Percentiles rank a stretch among this genome's conserved stretches.
These are phyloP conservation scores for Podaxis rugospora DNA, from an alignment of 768 basidiomycete genomes.

Conservation along the genomic window DNA sequence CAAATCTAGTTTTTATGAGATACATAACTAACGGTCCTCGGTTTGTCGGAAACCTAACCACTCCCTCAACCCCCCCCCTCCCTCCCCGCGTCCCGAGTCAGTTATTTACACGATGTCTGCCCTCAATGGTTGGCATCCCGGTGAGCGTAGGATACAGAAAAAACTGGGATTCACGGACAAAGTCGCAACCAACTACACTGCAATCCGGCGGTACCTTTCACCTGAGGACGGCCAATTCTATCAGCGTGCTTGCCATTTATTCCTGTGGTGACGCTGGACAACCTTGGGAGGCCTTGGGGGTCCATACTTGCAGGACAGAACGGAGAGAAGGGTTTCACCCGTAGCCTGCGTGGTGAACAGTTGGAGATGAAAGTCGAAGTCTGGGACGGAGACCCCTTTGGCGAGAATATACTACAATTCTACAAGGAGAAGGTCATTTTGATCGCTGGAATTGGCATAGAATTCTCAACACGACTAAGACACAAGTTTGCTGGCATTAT, in stretches of 20 bases:
- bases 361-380: constrained; percentile 36
- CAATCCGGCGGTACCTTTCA: constrained; percentile 42
- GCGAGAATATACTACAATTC: constrained; percentile 26
- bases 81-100: too few species aligned
- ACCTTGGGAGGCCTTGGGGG: constrained; percentile 49
- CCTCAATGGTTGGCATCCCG: constrained; percentile 45
- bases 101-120: constrained; percentile 16
- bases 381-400: constrained; percentile 56
- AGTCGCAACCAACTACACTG: constrained; percentile 23
- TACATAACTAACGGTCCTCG: too few species aligned
- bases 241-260: constrained; percentile 45
- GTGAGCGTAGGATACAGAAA: constrained; percentile 46
- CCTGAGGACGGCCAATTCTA: constrained; percentile 48
- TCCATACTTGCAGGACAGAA: constrained; percentile 45
- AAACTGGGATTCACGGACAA: constrained; percentile 39
- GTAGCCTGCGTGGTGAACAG: constrained; percentile 28
- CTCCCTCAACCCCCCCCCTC: too few species aligned
- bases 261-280: constrained; percentile 52
- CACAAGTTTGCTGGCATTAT: constrained; percentile 59
- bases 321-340: constrained; percentile 44
- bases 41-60: too few species aligned
- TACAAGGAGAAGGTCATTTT: constrained; percentile 23
- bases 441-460: constrained; percentile 56
- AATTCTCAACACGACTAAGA: constrained; percentile 50
- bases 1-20: too few species aligned